Evolutionary conservation across 495 filamentous ascomycete genomes (phyloP).

Genomic region (Sabuloglossum arenarium): DNA sequence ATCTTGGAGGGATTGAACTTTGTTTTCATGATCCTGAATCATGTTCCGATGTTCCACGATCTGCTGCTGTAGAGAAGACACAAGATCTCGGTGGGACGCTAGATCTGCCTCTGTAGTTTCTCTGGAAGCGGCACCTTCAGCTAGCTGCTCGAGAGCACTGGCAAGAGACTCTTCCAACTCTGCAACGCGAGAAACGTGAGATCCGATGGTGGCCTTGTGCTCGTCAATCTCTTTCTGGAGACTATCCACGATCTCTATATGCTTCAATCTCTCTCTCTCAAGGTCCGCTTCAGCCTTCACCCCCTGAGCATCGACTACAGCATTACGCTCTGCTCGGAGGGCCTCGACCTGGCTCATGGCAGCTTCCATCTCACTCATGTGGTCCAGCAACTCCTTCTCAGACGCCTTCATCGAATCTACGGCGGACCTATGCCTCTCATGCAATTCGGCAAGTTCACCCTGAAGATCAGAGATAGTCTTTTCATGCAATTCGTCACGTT

Average conservation of each 20-base stretch:
- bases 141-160: constrained; percentile 24
- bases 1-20: constrained; percentile 30
- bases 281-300: constrained; percentile 3
- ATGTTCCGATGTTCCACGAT: constrained; percentile 35
- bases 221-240: constrained; percentile 22
- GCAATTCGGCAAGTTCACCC: constrained; percentile 51
- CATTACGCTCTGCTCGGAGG: constrained; percentile 16
- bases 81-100: constrained; percentile 28
- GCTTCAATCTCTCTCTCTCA: background rate
- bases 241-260: constrained; percentile 4
- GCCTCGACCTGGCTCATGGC: constrained; percentile 25
- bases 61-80: constrained; percentile 34
- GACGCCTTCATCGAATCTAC: constrained; percentile 51
- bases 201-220: constrained; percentile 15
- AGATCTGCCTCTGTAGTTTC: constrained; percentile 19
- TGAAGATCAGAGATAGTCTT: constrained; percentile 53
- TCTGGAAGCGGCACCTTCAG: constrained; percentile 12
- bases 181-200: background rate
- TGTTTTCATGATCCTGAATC: constrained; percentile 30
- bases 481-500: constrained; percentile 11
- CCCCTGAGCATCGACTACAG: constrained; percentile 16
- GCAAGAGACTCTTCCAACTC: constrained; percentile 35
- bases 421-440: constrained; percentile 48
- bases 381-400: constrained; percentile 49
- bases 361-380: constrained; percentile 48